These are phyloP conservation scores for Gossypium raimondii DNA, from an alignment of 345 rosid genomes.

Conservation along the genomic window DNA sequence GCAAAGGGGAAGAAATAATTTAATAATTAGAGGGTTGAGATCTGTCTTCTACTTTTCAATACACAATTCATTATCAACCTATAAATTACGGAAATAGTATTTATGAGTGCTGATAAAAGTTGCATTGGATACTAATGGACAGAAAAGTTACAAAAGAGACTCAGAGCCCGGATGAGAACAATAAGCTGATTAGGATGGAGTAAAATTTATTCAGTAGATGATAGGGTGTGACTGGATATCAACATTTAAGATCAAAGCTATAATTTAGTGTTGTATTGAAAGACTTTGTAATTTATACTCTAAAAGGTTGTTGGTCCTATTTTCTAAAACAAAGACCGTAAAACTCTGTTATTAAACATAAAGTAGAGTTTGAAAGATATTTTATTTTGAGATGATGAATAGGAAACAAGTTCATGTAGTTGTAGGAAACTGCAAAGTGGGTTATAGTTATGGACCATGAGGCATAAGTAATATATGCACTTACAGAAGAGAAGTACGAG, in stretches of 20 bases:
- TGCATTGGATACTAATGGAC: not conserved
- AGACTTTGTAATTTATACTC: not conserved
- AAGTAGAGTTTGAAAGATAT: not conserved
- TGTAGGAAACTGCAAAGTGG: no score
- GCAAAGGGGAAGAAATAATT: not conserved
- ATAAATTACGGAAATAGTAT: not conserved
- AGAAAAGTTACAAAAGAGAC: no score
- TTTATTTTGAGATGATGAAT: not conserved
- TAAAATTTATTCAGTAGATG: not conserved
- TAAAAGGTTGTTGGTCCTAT: no score
- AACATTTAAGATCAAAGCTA: not conserved
- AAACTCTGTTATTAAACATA: no score
- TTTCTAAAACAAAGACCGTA: no score
- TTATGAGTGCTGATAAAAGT: not conserved
- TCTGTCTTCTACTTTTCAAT: not conserved
- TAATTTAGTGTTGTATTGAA: not conserved
- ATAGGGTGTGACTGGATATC: not conserved
- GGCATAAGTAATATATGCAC: not conserved
- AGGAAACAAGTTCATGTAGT: not conserved
- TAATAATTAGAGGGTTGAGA: not conserved
- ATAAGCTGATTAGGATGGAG: not conserved
- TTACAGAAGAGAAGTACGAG: not conserved
- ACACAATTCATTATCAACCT: not conserved
- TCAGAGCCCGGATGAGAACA: not conserved
- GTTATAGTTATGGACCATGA: not conserved